phyloP scores from a whole-genome alignment of 148 eudicot species.

The Beta vulgaris region DNA sequence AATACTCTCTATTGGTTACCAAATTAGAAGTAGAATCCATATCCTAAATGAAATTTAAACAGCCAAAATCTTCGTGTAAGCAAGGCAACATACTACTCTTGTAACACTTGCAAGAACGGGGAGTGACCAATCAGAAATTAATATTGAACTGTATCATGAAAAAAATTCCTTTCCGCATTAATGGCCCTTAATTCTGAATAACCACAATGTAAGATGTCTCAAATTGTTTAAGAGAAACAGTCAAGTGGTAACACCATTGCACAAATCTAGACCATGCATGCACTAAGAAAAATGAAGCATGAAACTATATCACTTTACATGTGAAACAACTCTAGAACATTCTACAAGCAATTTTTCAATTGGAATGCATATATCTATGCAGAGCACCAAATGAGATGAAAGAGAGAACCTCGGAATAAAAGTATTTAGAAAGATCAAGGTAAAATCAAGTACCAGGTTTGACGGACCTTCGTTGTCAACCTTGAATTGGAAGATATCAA shows the following conservation, averaged over 20 bases:
- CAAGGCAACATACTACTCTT: background rate
- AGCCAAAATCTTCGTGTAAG: background rate
- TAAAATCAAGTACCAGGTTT: slow-evolving; percentile 16
- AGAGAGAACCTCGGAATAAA: slow-evolving; percentile 5
- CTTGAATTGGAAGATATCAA: slow-evolving; percentile 57
- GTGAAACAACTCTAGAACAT: background rate
- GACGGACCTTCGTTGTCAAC: slow-evolving; percentile 67
- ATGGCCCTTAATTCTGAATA: background rate
- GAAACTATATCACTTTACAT: too few relatives aligned
- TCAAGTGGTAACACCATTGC: background rate
- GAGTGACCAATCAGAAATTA: background rate
- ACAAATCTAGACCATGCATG: background rate
- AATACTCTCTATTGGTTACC: background rate
- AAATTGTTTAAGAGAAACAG: background rate
- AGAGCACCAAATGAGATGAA: slow-evolving; percentile 3
- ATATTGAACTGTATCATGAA: background rate
- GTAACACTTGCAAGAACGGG: background rate
- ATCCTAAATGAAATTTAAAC: background rate
- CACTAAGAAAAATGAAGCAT: background rate
- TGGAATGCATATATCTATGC: background rate
- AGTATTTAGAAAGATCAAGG: slow-evolving; percentile 6
- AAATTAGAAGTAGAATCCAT: background rate
- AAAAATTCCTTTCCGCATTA: background rate
- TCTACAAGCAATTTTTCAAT: background rate
- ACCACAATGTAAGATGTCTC: background rate